phyloP scores from a whole-genome alignment of 1,284 basidiomycete species.

The Naganishia sp. region DNA sequence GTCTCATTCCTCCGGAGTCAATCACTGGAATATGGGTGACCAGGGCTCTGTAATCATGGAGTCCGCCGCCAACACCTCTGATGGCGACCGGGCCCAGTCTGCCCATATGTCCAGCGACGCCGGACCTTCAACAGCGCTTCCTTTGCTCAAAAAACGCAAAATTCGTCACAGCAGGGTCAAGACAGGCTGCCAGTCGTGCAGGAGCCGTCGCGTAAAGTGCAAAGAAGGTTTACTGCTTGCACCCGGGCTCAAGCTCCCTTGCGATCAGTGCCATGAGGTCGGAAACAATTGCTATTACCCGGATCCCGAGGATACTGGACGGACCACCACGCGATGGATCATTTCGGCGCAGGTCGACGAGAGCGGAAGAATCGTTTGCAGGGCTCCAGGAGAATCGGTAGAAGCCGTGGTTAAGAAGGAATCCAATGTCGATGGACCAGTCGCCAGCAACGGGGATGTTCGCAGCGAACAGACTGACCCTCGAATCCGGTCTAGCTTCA shows the following conservation, averaged over 20 bases:
- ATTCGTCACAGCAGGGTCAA: conserved; percentile 12
- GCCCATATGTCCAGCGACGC: not conserved
- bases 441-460: too few species aligned
- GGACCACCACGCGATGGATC: conserved; percentile 29
- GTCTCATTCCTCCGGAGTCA: too few species aligned
- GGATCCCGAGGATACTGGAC: conserved; percentile 25
- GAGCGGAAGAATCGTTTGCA: conserved; percentile 5
- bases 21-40: too few species aligned
- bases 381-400: not conserved
- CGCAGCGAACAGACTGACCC: too few species aligned
- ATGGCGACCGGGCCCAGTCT: not conserved
- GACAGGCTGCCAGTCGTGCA: conserved; percentile 35
- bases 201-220: conserved; percentile 36
- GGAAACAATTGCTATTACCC: conserved; percentile 36
- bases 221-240: conserved; percentile 29
- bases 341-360: conserved; percentile 28
- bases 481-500: too few species aligned
- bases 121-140: not conserved
- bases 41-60: too few species aligned
- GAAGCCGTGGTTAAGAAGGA: not conserved
- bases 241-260: conserved; percentile 32
- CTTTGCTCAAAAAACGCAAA: conserved; percentile 13
- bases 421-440: too few species aligned
- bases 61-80: not conserved
- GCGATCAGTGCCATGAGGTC: conserved; percentile 36